Conservation (phyloP, 768 basidiomycete species). For the Mycena leptocephala region DNA sequence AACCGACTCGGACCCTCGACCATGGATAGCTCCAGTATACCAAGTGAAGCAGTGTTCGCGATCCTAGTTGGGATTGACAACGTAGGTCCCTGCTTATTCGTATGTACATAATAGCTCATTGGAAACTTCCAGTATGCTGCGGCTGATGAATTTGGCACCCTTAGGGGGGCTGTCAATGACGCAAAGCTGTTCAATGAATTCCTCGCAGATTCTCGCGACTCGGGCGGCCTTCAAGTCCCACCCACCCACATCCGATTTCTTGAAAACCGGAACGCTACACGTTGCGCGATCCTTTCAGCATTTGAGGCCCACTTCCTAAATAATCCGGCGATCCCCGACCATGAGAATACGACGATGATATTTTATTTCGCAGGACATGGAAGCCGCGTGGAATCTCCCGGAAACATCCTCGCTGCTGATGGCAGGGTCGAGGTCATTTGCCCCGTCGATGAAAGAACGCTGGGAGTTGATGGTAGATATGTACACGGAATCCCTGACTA, state of each 20-base stretch:
- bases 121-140: neutral
- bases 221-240: neutral
- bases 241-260: neutral
- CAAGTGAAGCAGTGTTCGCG: neutral
- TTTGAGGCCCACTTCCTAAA: slow-evolving; percentile 3
- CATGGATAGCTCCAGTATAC: no score
- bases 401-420: neutral
- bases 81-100: no score
- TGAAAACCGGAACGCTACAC: neutral
- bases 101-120: neutral
- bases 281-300: neutral
- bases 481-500: slow-evolving; percentile 25
- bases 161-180: neutral
- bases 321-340: neutral
- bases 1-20: no score
- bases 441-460: neutral
- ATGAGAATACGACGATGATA: neutral
- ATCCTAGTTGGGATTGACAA: neutral
- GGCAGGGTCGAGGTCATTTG: neutral
- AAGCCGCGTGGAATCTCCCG: neutral
- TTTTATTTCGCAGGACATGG: slow-evolving; percentile 10
- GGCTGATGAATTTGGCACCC: neutral
- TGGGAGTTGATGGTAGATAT: neutral
- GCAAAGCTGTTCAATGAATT: neutral
- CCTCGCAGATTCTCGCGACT: neutral